Evolutionary conservation across 225 moss, liverwort and hornwort species (phyloP).

Genomic region (Sphagnum contortum): DNA sequence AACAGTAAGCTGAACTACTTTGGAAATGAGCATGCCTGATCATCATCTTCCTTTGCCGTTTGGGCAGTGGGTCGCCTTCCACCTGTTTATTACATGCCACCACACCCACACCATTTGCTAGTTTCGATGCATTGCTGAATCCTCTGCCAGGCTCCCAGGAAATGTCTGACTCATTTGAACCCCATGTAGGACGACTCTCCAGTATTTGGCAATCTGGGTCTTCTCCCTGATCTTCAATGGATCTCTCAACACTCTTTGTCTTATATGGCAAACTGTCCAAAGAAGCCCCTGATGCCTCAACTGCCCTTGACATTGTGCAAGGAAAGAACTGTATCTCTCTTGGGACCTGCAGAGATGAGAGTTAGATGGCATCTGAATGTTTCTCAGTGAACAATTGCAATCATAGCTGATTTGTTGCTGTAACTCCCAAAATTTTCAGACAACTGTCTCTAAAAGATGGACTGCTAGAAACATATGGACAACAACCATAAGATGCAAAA

Average conservation of each 20-base stretch:
- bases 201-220: constrained; percentile 4
- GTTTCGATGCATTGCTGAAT: background rate
- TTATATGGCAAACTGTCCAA: constrained; percentile 15
- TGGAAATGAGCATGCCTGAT: constrained; percentile 14
- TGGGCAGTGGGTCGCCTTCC: constrained; percentile 11
- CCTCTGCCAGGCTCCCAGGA: constrained; percentile 23
- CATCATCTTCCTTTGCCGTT: constrained; percentile 35
- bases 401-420: background rate
- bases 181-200: constrained; percentile 11
- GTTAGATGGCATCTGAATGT: no score
- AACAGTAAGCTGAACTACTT: no score
- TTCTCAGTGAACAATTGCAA: no score
- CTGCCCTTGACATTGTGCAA: constrained; percentile 32
- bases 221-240: constrained; percentile 8
- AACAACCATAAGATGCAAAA: background rate
- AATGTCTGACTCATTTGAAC: constrained; percentile 23
- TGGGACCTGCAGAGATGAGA: constrained; percentile 13
- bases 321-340: constrained; percentile 37
- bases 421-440: background rate
- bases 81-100: no score
- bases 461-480: background rate
- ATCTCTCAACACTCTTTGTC: constrained; percentile 6
- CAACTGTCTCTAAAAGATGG: background rate
- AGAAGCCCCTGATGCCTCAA: constrained; percentile 21
- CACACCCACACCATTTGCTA: background rate